phyloP scores from a whole-genome alignment of 129 eudicot species.

The Chrysanthemum makinoi region DNA sequence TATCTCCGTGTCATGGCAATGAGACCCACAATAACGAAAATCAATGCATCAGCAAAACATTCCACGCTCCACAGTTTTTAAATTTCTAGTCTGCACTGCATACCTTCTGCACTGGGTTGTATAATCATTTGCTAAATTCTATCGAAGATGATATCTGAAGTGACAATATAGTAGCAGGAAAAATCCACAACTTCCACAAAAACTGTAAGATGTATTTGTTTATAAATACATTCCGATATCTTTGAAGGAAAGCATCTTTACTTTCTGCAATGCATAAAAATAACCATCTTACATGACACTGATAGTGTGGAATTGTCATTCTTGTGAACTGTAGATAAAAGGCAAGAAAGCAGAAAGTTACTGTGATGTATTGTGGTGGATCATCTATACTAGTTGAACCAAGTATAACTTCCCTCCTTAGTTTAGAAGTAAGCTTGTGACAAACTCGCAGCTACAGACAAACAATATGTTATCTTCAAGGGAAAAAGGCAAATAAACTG shows the following conservation, averaged over 20 bases:
- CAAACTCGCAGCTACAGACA: constrained; percentile 66
- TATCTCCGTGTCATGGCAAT: too few relatives aligned
- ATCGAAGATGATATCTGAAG: background rate
- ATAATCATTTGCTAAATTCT: constrained; percentile 9
- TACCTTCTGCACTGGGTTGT: constrained; percentile 8
- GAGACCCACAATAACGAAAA: background rate
- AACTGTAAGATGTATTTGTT: background rate
- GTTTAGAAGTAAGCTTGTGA: constrained; percentile 89
- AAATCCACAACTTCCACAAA: background rate
- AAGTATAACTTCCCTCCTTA: constrained; percentile 86
- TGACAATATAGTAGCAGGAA: constrained; percentile 6
- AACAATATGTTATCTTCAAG: constrained; percentile 2
- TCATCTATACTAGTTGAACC: constrained; percentile 92
- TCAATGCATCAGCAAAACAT: background rate
- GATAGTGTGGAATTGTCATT: background rate
- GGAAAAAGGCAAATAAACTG: constrained; percentile 15
- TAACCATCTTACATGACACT: background rate
- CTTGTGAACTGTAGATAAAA: background rate
- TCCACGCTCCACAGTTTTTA: too few relatives aligned
- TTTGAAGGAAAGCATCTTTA: background rate
- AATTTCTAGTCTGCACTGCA: constrained; percentile 8
- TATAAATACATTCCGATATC: too few relatives aligned
- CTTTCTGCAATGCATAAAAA: background rate
- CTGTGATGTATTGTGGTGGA: constrained; percentile 84
- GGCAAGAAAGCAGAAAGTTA: constrained; percentile 22